Evolutionary conservation across 176 grass and related monocot genomes (phyloP).

Genomic region (Oryza punctata): DNA sequence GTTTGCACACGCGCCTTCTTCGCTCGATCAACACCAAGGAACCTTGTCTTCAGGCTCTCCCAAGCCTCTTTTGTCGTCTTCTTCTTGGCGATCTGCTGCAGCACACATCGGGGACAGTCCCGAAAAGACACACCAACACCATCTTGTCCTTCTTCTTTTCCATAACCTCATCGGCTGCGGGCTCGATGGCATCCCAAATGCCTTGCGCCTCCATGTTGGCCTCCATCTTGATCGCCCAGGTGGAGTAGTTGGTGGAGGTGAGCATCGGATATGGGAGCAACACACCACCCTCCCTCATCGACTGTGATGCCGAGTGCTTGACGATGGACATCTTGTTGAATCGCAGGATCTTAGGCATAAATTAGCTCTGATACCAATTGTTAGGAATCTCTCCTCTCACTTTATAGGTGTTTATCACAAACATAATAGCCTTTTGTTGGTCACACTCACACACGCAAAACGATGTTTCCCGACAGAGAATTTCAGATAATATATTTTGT

Average conservation of each 20-base stretch:
- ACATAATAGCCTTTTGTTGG: no score
- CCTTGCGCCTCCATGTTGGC: background rate
- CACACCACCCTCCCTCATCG: background rate
- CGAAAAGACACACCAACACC: background rate
- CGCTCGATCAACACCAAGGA: background rate
- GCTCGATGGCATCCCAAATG: background rate
- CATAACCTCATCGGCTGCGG: background rate
- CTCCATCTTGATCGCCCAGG: background rate
- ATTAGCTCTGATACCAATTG: no score
- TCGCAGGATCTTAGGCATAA: background rate
- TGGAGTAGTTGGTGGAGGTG: background rate
- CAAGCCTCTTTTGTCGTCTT: background rate
- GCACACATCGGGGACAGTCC: background rate
- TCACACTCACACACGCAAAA: no score
- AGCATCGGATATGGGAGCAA: background rate
- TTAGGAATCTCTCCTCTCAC: no score
- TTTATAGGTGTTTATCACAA: no score
- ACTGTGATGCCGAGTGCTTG: background rate
- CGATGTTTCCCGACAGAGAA: background rate
- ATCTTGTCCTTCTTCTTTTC: background rate
- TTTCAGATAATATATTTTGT: background rate
- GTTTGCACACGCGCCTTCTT: background rate
- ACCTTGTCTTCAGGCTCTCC: background rate
- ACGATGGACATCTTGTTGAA: background rate
- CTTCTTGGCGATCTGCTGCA: background rate